Evolutionary conservation across 192 early-diverging fungal species (phyloP), one percentile per base, ranked within the genome.

Genomic region (Coemansia sp.): DNA sequence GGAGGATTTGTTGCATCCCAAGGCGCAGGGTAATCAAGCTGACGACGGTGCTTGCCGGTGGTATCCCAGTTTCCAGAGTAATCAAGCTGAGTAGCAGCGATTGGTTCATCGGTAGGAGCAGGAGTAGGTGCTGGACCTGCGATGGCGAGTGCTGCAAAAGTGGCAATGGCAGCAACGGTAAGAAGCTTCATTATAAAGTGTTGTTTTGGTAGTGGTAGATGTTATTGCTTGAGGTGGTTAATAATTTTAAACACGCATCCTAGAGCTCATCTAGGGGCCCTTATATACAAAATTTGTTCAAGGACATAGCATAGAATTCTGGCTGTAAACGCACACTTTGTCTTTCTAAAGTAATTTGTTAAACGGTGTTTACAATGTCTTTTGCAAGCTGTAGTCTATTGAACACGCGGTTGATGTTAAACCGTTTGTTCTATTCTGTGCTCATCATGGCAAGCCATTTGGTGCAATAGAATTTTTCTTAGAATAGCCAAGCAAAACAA

Each of bases 171-270:
- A 18, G 48, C 5, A 23, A 9, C 34, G 9, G 25, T 49, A 39
- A 49, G 22, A 21, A 59, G 22, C 46, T 59, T 59, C 57, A 59
- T 59, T 13, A 19, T 59, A 34, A 38, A 50, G 45, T 56, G 4
- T 27, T 49, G 18, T 25, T 49, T 10, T 45, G 43, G 0, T 17
- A 10, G 15, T 17, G 23, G 12, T 49, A 23, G 47, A 9, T 49
- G 4, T 5, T 24, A 6, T 49, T 24, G 3, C 25, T 1, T 49
- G 23, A 25, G 23, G 12, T n/a, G 22, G 47, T 24, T 24, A 25
- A 24, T 24, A 25, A 24, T 49, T 18, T 23, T 19, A 24, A 25
- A 23, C 11, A 1, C 12, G 25, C 1, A 24, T 49, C 15, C 6
- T 19, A 19, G 43, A 4, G 34, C 34, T 10, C 5, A n/a, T 5